Evolutionary conservation across 2,329 filamentous ascomycete genomes (phyloP).

Genomic region (Cyanodermella asteris): DNA sequence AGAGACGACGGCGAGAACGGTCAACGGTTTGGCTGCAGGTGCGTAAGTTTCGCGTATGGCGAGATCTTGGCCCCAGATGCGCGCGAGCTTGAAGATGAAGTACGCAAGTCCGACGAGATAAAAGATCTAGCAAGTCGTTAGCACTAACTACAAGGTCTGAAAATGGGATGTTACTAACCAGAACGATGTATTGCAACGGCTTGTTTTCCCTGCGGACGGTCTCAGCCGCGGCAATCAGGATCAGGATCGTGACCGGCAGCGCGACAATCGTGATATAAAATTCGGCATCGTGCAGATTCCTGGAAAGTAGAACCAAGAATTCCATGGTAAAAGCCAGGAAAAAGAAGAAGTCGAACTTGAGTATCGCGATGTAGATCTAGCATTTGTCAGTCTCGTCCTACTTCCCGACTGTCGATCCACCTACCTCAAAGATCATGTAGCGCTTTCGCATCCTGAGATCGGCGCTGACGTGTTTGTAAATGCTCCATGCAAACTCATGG

Average conservation of each 20-base stretch:
- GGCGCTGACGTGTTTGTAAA: constrained; percentile 96
- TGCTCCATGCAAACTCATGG: constrained; percentile 97
- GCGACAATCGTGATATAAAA: constrained; percentile 73
- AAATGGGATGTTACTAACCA: constrained; percentile 1
- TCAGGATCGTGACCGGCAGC: constrained; percentile 73
- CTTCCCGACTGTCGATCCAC: not conserved
- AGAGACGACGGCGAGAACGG: constrained; percentile 83
- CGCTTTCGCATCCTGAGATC: constrained; percentile 92
- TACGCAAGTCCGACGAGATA: constrained; percentile 81
- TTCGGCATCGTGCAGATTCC: constrained; percentile 44
- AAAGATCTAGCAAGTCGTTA: constrained; percentile 29
- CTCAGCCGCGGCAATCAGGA: constrained; percentile 65
- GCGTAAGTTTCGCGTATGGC: constrained; percentile 35
- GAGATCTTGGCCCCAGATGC: constrained; percentile 57
- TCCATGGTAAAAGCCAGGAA: constrained; percentile 97
- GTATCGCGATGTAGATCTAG: constrained; percentile 86
- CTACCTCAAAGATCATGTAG: constrained; percentile 85
- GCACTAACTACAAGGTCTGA: not conserved
- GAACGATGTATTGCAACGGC: constrained; percentile 42
- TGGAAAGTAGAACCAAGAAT: constrained; percentile 85
- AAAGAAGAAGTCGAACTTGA: constrained; percentile 99
- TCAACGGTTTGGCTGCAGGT: constrained; percentile 66
- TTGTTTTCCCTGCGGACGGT: constrained; percentile 71
- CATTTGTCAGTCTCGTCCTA: constrained; percentile 7
- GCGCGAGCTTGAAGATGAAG: constrained; percentile 93